A percentile compares a stretch with the other conserved stretches of the same genome.
These are phyloP conservation scores for Candida ponderosae DNA, from an alignment of 805 yeast genomes.

Conservation along the genomic window DNA sequence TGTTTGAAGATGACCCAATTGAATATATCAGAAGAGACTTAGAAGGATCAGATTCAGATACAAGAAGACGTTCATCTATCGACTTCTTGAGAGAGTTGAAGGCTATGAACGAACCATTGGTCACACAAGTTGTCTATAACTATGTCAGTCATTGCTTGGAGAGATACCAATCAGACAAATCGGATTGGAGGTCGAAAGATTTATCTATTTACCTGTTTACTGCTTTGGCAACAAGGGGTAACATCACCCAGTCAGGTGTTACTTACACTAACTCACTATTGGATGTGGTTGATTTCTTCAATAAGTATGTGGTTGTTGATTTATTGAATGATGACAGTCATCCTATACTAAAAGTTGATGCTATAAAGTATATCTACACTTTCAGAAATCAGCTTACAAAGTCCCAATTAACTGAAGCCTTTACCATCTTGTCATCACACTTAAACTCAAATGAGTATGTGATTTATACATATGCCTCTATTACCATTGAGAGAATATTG, in stretches of 20 bases:
- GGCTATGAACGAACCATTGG: slow-evolving; percentile 62
- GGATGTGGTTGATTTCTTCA: slow-evolving; percentile 83
- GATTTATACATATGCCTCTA: slow-evolving; percentile 88
- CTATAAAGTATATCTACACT: slow-evolving; percentile 81
- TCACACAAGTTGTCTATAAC: slow-evolving; percentile 66
- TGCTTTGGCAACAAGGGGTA: slow-evolving; percentile 86
- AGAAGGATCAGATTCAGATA: slow-evolving; percentile 91
- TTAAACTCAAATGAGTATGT: slow-evolving; percentile 63
- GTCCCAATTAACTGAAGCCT: slow-evolving; percentile 67
- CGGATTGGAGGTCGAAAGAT: slow-evolving; percentile 81
- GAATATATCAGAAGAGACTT: slow-evolving; percentile 87
- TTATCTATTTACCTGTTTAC: slow-evolving; percentile 80
- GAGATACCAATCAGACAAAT: slow-evolving; percentile 33
- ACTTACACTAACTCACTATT: slow-evolving; percentile 77
- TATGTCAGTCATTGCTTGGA: slow-evolving; percentile 64
- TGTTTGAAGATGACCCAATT: slow-evolving; percentile 95
- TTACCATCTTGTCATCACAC: slow-evolving; percentile 72
- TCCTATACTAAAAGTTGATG: slow-evolving; percentile 84
- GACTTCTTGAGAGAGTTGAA: slow-evolving; percentile 85
- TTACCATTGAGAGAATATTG: slow-evolving; percentile 83
- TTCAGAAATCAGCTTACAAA: slow-evolving; percentile 92
- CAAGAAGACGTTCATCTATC: slow-evolving; percentile 88
- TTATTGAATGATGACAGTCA: slow-evolving; percentile 50
- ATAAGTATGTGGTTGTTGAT: slow-evolving; percentile 75
- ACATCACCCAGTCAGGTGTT: slow-evolving; percentile 80